A percentile compares a stretch with the other conserved stretches of the same genome.
phyloP scores from a whole-genome alignment of 129 eudicot genomes.

The Centrapalus pauciflorus region DNA sequence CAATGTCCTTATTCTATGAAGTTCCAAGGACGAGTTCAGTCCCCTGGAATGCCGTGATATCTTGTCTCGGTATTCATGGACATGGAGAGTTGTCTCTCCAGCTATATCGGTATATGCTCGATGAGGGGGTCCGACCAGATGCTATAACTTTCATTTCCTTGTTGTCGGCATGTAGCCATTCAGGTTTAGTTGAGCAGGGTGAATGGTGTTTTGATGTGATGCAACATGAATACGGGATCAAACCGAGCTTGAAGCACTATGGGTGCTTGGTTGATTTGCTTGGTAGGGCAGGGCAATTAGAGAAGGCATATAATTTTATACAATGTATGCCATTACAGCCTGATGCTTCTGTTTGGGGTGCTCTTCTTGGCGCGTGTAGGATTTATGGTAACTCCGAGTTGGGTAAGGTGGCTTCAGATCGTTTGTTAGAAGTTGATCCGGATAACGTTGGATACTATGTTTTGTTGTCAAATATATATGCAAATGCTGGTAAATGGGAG shows the following conservation, averaged over 20 bases:
- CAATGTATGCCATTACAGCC: constrained; percentile 63
- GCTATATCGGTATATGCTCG: constrained; percentile 56
- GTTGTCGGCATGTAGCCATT: constrained; percentile 83
- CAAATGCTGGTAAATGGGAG: constrained; percentile 83
- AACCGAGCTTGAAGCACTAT: constrained; percentile 69
- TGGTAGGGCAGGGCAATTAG: constrained; percentile 74
- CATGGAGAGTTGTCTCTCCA: constrained; percentile 51
- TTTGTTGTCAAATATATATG: constrained; percentile 70
- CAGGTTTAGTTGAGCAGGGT: constrained; percentile 72
- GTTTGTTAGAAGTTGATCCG: constrained; percentile 56
- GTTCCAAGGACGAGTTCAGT: constrained; percentile 50
- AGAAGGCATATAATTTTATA: constrained; percentile 59
- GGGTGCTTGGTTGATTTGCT: constrained; percentile 87
- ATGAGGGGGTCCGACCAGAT: constrained; percentile 64
- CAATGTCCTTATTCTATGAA: constrained; percentile 59
- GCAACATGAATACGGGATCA: constrained; percentile 55
- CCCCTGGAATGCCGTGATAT: constrained; percentile 81
- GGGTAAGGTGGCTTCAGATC: constrained; percentile 58
- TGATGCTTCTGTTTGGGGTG: constrained; percentile 84
- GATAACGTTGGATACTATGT: constrained; percentile 77
- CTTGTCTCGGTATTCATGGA: constrained; percentile 79
- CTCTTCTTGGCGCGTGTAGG: constrained; percentile 88
- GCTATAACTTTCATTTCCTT: constrained; percentile 64
- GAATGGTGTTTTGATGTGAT: constrained; percentile 50
- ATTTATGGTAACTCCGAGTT: constrained; percentile 68